Evolutionary conservation across 768 basidiomycete genomes (phyloP).

Genomic region (Terana coerulea): DNA sequence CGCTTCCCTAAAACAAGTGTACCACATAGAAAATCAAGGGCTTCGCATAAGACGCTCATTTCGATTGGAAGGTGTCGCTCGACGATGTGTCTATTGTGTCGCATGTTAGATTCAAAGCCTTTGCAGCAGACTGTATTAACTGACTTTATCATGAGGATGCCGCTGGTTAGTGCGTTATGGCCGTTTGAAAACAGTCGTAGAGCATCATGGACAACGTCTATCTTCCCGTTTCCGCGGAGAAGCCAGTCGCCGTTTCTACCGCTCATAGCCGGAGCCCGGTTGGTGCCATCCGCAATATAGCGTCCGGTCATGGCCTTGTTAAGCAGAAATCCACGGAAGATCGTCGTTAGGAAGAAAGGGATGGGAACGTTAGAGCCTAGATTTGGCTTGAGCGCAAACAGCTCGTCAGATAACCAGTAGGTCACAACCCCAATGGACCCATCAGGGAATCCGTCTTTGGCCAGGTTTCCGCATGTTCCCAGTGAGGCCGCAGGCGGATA

Average conservation of each 20-base stretch:
- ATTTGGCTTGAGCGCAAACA: neutral
- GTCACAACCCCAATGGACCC: neutral
- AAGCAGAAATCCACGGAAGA: neutral
- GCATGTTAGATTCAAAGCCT: neutral
- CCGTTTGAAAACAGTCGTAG: slow-evolving; percentile 6
- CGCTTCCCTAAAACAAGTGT: slow-evolving; percentile 35
- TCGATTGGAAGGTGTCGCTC: slow-evolving; percentile 35
- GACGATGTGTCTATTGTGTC: slow-evolving; percentile 40
- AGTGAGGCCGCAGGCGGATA: neutral
- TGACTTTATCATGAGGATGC: slow-evolving; percentile 39
- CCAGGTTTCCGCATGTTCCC: neutral
- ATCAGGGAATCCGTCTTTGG: neutral
- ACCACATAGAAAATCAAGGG: slow-evolving; percentile 46
- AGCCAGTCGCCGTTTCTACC: neutral
- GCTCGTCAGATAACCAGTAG: neutral
- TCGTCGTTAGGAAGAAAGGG: neutral
- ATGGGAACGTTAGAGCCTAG: too few relatives aligned
- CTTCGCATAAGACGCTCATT: slow-evolving; percentile 45
- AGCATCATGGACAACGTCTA: slow-evolving; percentile 29
- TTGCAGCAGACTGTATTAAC: slow-evolving; percentile 17
- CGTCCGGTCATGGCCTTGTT: neutral
- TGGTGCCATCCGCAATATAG: neutral
- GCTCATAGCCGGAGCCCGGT: neutral
- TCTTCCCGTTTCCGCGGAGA: neutral
- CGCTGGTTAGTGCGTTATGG: slow-evolving; percentile 16